phyloP scores from a whole-genome alignment of 1,139 yeast genomes.

The Blastobotrys illinoisensis region DNA sequence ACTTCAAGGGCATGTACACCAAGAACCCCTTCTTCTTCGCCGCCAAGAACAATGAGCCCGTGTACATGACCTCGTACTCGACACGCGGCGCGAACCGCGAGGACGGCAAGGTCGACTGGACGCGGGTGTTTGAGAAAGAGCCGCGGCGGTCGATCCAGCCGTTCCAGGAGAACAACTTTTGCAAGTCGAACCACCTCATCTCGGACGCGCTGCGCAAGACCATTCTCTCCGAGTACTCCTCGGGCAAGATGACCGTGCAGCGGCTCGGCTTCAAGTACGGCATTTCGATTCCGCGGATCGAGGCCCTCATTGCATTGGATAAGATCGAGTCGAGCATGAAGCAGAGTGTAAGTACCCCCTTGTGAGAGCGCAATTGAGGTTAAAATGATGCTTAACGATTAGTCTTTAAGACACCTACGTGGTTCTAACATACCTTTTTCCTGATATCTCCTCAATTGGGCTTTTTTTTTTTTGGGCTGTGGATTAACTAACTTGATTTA shows the following conservation, averaged over 20 bases:
- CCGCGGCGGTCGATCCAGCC: constrained; percentile 39
- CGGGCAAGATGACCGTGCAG: constrained; percentile 52
- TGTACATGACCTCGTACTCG: constrained; percentile 55
- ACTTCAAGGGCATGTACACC: constrained; percentile 75
- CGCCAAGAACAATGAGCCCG: constrained; percentile 67
- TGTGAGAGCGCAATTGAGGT: background rate
- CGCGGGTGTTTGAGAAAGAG: constrained; percentile 18
- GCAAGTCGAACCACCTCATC: constrained; percentile 61
- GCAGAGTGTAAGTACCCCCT: constrained; percentile 48
- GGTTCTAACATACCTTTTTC: constrained; percentile 45
- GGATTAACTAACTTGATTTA: constrained; percentile 11
- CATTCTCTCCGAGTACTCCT: constrained; percentile 46
- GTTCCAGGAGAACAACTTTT: constrained; percentile 67
- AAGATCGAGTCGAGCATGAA: constrained; percentile 59
- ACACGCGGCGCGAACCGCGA: constrained; percentile 29
- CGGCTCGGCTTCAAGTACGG: constrained; percentile 77
- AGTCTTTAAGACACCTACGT: constrained; percentile 69
- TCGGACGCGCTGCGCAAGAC: constrained; percentile 52
- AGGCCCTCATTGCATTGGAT: constrained; percentile 69
- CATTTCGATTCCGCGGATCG: constrained; percentile 76
- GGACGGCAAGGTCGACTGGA: constrained; percentile 16
- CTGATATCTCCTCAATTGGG: constrained; percentile 4
- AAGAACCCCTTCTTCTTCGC: constrained; percentile 72
- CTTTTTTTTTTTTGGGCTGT: background rate
- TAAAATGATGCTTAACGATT: constrained; percentile 56